Percentiles rank a stretch among this genome's conserved stretches.
Evolutionary conservation across 73 alveolate genomes (phyloP).

Genomic region (Effrenium voratum): DNA sequence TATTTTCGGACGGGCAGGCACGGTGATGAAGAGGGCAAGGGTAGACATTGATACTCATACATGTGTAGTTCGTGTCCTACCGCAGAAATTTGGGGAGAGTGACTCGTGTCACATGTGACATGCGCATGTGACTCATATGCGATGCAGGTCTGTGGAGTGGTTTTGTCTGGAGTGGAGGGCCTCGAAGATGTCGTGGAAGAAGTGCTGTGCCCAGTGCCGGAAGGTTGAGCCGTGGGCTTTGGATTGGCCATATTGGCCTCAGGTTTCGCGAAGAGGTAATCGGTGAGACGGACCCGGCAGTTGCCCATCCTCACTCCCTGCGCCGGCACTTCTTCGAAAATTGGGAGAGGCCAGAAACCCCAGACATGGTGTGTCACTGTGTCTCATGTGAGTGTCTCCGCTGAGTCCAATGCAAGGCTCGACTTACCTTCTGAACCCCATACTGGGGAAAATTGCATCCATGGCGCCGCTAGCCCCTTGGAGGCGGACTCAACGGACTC

Average conservation of each 20-base stretch:
- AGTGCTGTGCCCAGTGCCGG: background rate
- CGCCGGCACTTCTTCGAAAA: conserved; percentile 52
- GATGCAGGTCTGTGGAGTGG: conserved; percentile 42
- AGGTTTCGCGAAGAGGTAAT: conserved; percentile 85
- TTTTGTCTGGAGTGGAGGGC: conserved; percentile 30
- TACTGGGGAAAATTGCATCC: conserved; percentile 50
- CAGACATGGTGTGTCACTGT: background rate
- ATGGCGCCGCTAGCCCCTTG: conserved; percentile 72
- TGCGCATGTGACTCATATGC: too few species aligned
- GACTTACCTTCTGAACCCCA: conserved; percentile 44
- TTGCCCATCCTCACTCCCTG: conserved; percentile 52
- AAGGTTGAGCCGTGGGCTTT: background rate
- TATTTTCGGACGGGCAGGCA: conserved; percentile 17
- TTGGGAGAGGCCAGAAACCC: conserved; percentile 30
- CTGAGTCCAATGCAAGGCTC: background rate
- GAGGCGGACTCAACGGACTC: background rate
- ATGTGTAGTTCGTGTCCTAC: too few species aligned
- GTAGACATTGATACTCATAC: background rate
- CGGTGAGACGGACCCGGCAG: conserved; percentile 70
- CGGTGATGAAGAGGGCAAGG: background rate
- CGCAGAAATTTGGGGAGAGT: too few species aligned
- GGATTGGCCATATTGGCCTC: background rate
- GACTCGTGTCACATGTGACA: too few species aligned
- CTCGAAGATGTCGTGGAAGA: conserved; percentile 36
- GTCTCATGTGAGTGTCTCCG: background rate